Conservation (phyloP, 2,329 filamentous ascomycete species). For the Leptoxyphium fumago region DNA sequence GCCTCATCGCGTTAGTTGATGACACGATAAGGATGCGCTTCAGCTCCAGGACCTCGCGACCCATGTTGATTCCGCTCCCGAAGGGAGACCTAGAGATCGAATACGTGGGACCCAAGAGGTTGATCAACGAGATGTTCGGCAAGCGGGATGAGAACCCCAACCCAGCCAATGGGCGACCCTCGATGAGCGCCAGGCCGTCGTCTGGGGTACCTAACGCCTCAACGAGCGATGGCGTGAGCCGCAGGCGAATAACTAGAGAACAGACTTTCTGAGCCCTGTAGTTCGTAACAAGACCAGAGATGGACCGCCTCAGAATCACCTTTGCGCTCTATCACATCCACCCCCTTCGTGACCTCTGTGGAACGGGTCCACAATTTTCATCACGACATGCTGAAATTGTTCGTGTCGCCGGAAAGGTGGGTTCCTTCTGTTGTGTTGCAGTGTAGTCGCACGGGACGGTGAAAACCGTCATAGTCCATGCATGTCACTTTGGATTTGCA, state of each 20-base stretch:
- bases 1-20: slow-evolving; percentile 74
- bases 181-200: slow-evolving; percentile 8
- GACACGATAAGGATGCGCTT: slow-evolving; percentile 77
- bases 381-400: too few relatives aligned
- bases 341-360: too few relatives aligned
- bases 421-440: too few relatives aligned
- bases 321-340: too few relatives aligned
- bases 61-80: slow-evolving; percentile 37
- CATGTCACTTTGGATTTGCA: too few relatives aligned
- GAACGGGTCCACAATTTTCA: too few relatives aligned
- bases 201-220: background rate
- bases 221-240: background rate
- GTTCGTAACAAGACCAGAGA: too few relatives aligned
- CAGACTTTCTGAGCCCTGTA: background rate
- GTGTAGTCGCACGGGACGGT: too few relatives aligned
- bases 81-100: slow-evolving; percentile 44
- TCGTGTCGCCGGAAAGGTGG: too few relatives aligned
- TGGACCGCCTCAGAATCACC: too few relatives aligned
- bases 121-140: slow-evolving; percentile 51
- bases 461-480: too few relatives aligned
- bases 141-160: slow-evolving; percentile 19
- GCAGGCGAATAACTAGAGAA: background rate
- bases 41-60: slow-evolving; percentile 40
- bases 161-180: slow-evolving; percentile 10
- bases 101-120: slow-evolving; percentile 44